Base-by-base conservation (phyloP, 2,329 filamentous ascomycete species). In the Karstenula rhodostoma region DNA sequence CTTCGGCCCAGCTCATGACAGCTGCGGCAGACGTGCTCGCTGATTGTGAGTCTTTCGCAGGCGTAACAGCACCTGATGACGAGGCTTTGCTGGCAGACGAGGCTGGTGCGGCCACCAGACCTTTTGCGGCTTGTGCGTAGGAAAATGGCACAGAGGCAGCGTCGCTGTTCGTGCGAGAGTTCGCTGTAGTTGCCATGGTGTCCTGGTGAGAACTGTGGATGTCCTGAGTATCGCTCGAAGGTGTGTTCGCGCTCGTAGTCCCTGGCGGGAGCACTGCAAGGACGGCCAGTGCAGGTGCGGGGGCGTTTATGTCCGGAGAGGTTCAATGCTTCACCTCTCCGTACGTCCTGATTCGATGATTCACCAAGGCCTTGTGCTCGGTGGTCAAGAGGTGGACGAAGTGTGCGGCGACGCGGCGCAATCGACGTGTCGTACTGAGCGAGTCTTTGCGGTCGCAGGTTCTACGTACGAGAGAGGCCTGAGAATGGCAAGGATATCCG, bases 41-140 rank as follows among this genome's bases (percentile, higher is more conserved):
- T 19, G 76, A 67, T 57, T 71, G 69, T 33, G 73, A 63, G 46
- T 80, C 78, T 52, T 78, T 80, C 23, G 79, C 75, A 27, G 81
- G 77, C 43, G 79, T 81, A 15, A 72, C 74, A 25, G 77, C 68
- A 46, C 78, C 80, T 29, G 82, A 81, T 23, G 82, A 81, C 12
- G 77, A 69, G 22, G 77, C 75, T 72, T 85, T 84, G 69, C 78
- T 80, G 25, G 80, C 71, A 53, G 78, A 75, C 58, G 80, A 71
- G 61, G 81, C 78, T 53, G 82, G 77, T 54, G 81, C 73, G 58
- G 80, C 72, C 58, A 86, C 81, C 71, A 90, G 86, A 73, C 94
- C 93, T 79, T 95, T 95, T 61, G 94, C 94, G 75, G 94, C 94
- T 85, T 97, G 93, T 72, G 94, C 94, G 80, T 98, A 98, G 61